Conservation (phyloP, 768 basidiomycete species). For the Exidia glandulosa region DNA sequence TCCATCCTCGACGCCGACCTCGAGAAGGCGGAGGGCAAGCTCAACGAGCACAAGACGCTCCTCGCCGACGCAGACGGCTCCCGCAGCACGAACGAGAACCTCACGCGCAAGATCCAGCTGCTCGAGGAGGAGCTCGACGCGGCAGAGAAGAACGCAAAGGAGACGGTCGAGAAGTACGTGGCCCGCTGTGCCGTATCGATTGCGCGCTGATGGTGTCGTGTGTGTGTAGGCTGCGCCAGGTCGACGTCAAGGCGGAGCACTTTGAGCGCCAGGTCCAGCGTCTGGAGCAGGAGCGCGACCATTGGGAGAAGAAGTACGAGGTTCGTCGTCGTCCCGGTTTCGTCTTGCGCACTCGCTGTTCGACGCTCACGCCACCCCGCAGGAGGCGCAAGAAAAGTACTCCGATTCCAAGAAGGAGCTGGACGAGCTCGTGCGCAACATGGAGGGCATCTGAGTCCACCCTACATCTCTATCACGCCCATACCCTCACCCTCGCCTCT, state of each 20-base stretch:
- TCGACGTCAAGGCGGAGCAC: constrained; percentile 98
- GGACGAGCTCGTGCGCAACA: constrained; percentile 66
- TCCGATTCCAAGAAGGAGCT: constrained; percentile 65
- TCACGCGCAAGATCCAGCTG: constrained; percentile 76
- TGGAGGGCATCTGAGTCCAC: constrained; percentile 52
- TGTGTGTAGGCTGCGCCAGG: constrained; percentile 68
- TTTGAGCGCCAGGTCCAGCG: constrained; percentile 86
- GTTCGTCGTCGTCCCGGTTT: constrained; percentile 31
- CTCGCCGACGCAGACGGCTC: constrained; percentile 59
- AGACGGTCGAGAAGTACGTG: constrained; percentile 90
- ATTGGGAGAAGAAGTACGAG: constrained; percentile 92
- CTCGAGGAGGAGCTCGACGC: constrained; percentile 93
- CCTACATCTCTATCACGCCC: not conserved
- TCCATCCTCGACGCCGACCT: constrained; percentile 52
- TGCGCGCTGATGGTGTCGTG: not conserved
- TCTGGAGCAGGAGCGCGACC: constrained; percentile 82
- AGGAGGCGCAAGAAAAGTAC: constrained; percentile 69
- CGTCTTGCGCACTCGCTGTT: not conserved
- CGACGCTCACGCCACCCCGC: constrained; percentile 8
- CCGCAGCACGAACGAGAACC: constrained; percentile 59
- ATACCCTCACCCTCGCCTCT: not conserved
- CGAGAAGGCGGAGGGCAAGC: constrained; percentile 56
- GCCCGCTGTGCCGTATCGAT: not conserved
- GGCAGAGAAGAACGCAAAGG: constrained; percentile 93
- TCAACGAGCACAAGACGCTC: constrained; percentile 52